Evolutionary conservation across 2,329 filamentous ascomycete genomes (phyloP), one percentile per base, ranked within the genome.

Genomic region (Cladosporium velox): DNA sequence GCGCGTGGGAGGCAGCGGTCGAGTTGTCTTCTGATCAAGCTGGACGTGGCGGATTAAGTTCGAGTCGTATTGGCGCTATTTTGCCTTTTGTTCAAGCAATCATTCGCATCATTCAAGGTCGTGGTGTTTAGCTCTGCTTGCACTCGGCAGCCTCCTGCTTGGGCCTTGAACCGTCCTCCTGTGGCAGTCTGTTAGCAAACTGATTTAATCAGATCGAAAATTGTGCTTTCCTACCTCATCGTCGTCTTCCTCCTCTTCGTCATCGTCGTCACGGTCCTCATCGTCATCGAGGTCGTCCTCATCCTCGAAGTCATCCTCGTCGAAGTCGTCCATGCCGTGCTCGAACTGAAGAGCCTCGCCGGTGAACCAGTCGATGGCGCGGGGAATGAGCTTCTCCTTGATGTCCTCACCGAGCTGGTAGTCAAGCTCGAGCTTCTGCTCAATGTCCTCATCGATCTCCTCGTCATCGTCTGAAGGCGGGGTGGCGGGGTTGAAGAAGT

Each of bases 371-470:
- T 99, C 95, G 75, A 99, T 95, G 66, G 96, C 95, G 73, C 94
- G 93, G 70, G 95, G 95, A 73, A 99, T 99, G 71, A 99, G 87
- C 85, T 99, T 99, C 87, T 99, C 95, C 85, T 99, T 99, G 83
- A 99, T 97, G 78, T 99, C 95, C 84, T 99, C 95, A 72, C 95
- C 95, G 54, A 99, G 89, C 83, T 98, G 94, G 81, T 98, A 99
- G 82, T 99, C 95, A 62, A 99, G 89, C 84, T 99, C 95, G 65
- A 99, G 88, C 70, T 95, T 93, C 82, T 97, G 93, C 84, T 99
- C 95, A 62, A 99, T 96, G 78, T 99, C 95, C 61, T 90, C 91
- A 65, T 90, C 88, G 67, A 91, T 89, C 71, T 94, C 90, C 72
- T 94, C 90, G 59, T 91, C 91, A 59, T 92, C 89, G 38, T 90